phyloP scores from a whole-genome alignment of 768 basidiomycete genomes.

The Kwoniella heveanensis region DNA sequence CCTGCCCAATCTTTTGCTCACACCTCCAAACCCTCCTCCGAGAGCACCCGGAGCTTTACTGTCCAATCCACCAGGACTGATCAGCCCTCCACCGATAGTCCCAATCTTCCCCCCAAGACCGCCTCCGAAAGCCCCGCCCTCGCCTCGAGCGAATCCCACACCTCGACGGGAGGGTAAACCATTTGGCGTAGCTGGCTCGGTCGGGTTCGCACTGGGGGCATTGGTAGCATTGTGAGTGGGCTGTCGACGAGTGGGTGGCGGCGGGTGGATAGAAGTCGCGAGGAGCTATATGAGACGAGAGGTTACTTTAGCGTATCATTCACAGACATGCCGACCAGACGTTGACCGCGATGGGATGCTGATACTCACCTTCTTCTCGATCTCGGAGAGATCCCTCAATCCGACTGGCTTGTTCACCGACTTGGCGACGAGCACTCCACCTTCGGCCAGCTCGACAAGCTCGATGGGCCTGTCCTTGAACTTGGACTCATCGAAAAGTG shows the following conservation, averaged over 20 bases:
- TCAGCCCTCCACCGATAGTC: constrained; percentile 35
- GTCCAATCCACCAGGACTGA: constrained; percentile 26
- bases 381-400: constrained; percentile 75
- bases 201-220: constrained; percentile 4
- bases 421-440: constrained; percentile 61
- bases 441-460: constrained; percentile 64
- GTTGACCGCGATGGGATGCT: too few species aligned
- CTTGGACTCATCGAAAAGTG: constrained; percentile 61
- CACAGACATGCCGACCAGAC: too few species aligned
- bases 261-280: constrained; percentile 78
- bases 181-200: constrained; percentile 22
- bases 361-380: constrained; percentile 83
- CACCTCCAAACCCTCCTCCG: constrained; percentile 48
- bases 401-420: constrained; percentile 70
- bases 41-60: constrained; percentile 36
- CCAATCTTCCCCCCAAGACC: constrained; percentile 33
- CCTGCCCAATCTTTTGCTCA: constrained; percentile 35
- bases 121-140: constrained; percentile 52
- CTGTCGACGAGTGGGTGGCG: constrained; percentile 75
- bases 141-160: constrained; percentile 52
- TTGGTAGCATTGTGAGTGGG: constrained; percentile 14
- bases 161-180: constrained; percentile 32
- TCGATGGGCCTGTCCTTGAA: constrained; percentile 69
- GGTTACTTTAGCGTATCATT: too few species aligned
- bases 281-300: constrained; percentile 78